These are phyloP conservation scores for Coemansia sp. DNA, from an alignment of 192 early-diverging fungal genomes.

Conservation along the genomic window DNA sequence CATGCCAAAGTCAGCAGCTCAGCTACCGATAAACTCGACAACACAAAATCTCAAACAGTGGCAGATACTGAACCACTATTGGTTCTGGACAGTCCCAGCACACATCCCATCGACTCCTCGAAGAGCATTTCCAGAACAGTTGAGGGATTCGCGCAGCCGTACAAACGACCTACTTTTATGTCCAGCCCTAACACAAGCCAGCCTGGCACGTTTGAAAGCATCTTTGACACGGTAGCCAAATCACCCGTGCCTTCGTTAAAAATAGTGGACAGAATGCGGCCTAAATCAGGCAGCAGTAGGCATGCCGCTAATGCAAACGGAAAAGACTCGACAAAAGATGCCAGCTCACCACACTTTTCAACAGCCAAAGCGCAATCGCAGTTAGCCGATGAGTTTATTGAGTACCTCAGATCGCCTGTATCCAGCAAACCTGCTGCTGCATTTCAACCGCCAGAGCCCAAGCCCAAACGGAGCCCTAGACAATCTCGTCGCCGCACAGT, in stretches of 20 bases:
- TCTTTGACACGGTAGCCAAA: conserved; percentile 4
- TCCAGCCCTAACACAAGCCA: too few relatives aligned
- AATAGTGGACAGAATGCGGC: conserved; percentile 18
- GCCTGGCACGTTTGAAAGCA: not conserved
- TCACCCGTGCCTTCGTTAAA: not conserved
- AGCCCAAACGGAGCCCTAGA: not conserved
- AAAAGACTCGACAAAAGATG: not conserved
- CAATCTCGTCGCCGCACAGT: conserved; percentile 2
- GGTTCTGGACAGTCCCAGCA: too few relatives aligned
- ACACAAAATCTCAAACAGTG: too few relatives aligned
- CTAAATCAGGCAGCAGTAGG: conserved; percentile 1
- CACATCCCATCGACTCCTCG: not conserved
- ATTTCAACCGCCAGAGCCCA: not conserved
- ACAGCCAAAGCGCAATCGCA: too few relatives aligned
- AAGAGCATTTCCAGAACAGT: conserved; percentile 9
- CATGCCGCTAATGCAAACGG: not conserved
- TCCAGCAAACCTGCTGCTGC: not conserved
- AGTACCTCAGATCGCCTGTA: not conserved
- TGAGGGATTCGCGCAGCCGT: conserved; percentile 13
- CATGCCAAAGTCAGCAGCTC: not conserved
- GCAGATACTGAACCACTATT: too few relatives aligned
- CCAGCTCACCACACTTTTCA: too few relatives aligned
- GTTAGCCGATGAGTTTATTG: not conserved
- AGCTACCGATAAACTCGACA: not conserved
- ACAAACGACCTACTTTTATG: not conserved